Percentiles rank a stretch among this genome's conserved stretches.
These are phyloP conservation scores for Penicillium waksmanii DNA, from an alignment of 495 filamentous ascomycete species.

Conservation along the genomic window DNA sequence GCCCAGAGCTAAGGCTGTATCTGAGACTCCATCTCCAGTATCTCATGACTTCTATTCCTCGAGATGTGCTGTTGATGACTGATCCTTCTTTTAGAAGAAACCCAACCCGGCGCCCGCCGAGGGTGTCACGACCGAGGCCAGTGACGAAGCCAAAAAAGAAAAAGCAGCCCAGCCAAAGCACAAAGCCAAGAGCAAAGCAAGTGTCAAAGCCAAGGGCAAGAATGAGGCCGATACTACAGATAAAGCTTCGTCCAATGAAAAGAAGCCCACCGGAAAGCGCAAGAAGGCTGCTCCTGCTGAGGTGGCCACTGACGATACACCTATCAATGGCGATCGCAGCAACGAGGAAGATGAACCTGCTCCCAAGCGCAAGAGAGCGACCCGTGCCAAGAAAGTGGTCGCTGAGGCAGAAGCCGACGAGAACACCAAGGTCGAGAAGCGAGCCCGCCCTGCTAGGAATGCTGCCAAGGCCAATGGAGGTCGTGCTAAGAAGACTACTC, in stretches of 20 bases:
- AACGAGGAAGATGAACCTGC: conserved; percentile 26
- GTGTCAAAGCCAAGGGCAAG: conserved; percentile 1
- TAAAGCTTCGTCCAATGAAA: conserved; percentile 25
- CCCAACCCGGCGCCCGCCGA: background rate
- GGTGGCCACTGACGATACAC: background rate
- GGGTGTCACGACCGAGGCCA: conserved; percentile 19
- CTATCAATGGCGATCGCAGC: conserved; percentile 1
- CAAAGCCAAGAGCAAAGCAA: conserved; percentile 9
- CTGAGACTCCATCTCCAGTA: conserved; percentile 6
- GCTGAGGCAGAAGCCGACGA: conserved; percentile 5
- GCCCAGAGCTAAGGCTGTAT: conserved; percentile 7
- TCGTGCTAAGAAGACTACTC: conserved; percentile 24
- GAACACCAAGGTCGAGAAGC: conserved; percentile 14
- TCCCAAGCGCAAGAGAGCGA: conserved; percentile 36
- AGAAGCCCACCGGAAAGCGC: conserved; percentile 16
- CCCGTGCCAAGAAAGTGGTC: conserved; percentile 17
- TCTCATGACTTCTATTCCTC: background rate
- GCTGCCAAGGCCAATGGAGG: conserved; percentile 25
- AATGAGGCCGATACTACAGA: conserved; percentile 6
- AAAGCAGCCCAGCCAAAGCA: conserved; percentile 8
- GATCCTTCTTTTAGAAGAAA: background rate
- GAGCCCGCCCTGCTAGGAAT: conserved; percentile 41
- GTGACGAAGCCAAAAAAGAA: conserved; percentile 6
- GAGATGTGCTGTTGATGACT: background rate
- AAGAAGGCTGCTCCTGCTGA: conserved; percentile 21